Conservation (phyloP, 2,329 filamentous ascomycete species). For the Bipolaris cookei region DNA sequence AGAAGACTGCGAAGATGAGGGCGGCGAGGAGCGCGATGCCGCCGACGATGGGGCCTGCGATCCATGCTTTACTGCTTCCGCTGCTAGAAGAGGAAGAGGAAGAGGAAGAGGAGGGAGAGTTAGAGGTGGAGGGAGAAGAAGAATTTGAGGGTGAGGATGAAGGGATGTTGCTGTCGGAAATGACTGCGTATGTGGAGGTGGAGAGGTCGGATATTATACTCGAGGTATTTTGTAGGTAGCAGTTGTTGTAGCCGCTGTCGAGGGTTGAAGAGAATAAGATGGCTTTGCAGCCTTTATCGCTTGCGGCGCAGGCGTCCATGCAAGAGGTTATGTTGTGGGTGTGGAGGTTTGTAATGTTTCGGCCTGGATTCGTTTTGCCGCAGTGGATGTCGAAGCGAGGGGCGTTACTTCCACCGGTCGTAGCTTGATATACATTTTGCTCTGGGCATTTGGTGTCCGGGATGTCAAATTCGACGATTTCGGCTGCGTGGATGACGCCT, state of each 20-base stretch:
- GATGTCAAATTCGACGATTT: conserved; percentile 32
- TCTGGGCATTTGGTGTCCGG: conserved; percentile 31
- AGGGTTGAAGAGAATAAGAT: conserved; percentile 37
- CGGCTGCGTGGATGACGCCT: conserved; percentile 35
- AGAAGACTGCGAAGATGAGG: conserved; percentile 24
- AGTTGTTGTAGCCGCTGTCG: conserved; percentile 37
- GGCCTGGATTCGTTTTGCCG: conserved; percentile 36
- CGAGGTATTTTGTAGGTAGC: conserved; percentile 44
- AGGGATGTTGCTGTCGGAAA: conserved; percentile 16
- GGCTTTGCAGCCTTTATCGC: conserved; percentile 32
- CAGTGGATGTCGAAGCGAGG: conserved; percentile 40
- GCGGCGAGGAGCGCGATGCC: conserved; percentile 24
- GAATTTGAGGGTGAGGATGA: conserved; percentile 7
- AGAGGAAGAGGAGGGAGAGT: neutral
- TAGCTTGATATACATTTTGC: conserved; percentile 18
- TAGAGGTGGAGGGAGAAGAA: neutral
- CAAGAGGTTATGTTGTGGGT: conserved; percentile 37
- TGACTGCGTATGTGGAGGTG: conserved; percentile 30
- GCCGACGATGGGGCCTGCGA: conserved; percentile 38
- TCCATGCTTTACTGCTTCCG: conserved; percentile 31
- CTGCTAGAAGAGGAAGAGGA: neutral
- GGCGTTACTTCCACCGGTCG: conserved; percentile 15
- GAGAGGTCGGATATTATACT: conserved; percentile 25
- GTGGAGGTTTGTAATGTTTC: conserved; percentile 40
- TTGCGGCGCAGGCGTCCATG: conserved; percentile 39